Evolutionary conservation across 371 early-diverging fungal species (phyloP).

Genomic region (Lichtheimia ramosa): DNA sequence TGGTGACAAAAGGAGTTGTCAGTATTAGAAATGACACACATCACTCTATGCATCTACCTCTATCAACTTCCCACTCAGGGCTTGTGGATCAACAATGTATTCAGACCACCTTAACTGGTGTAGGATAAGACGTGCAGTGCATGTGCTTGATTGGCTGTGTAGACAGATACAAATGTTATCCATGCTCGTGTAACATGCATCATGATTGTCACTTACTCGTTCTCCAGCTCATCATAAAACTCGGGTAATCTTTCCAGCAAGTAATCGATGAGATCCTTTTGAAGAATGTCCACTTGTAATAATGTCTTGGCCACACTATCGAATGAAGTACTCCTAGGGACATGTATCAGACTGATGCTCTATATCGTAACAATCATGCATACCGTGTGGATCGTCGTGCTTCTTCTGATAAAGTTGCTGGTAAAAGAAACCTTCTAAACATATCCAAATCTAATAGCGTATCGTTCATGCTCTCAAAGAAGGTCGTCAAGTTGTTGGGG

Average conservation of each 20-base stretch:
- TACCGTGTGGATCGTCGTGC: neutral
- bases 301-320: conserved; percentile 68
- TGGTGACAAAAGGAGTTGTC: neutral
- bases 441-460: conserved; percentile 22
- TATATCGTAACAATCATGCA: too few species aligned
- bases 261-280: conserved; percentile 57
- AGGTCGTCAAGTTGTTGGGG: conserved; percentile 17
- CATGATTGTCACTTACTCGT: conserved; percentile 23
- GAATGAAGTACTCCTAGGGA: conserved; percentile 9
- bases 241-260: conserved; percentile 69
- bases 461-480: conserved; percentile 27
- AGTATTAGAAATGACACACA: neutral
- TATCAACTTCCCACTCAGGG: conserved; percentile 64
- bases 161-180: neutral
- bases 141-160: conserved; percentile 44
- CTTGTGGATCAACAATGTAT: conserved; percentile 66
- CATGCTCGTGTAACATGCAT: neutral
- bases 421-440: conserved; percentile 38
- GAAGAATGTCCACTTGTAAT: conserved; percentile 63
- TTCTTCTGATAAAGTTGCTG: conserved; percentile 20
- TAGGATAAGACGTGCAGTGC: conserved; percentile 65
- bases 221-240: conserved; percentile 62
- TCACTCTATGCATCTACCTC: conserved; percentile 50
- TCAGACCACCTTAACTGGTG: conserved; percentile 83
- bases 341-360: neutral